Base-by-base conservation (phyloP, 495 filamentous ascomycete genomes). In the Diplogelasinospora grovesii region DNA sequence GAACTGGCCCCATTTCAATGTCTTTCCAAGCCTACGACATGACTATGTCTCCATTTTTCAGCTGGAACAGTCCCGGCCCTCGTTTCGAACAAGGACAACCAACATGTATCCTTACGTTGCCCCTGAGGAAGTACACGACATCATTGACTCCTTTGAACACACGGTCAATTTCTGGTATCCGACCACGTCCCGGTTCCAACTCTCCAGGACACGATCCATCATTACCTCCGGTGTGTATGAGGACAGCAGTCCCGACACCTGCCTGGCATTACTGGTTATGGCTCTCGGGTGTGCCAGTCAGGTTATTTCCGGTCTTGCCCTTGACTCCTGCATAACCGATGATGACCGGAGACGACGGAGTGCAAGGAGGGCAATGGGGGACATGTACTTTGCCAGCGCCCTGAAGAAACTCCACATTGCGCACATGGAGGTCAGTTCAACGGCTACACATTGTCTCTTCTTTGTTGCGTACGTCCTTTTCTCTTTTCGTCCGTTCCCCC, bases 81-180 rank as follows among this genome's bases (percentile, higher is more conserved):
- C 51, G 0, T 33, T 61, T 7, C 30, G 31, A 11, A 48, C 48
- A 3, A 31, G 40, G 20, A 22, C 45, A 7, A 23, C 38, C 3
- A 41, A 36, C 21, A 54, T 59, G 22, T 34, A 44, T 16, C 58
- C 53, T 3, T 66, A 65, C 43, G 46, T 69, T 8, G 65, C 57
- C 4, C 23, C 43, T 2, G 48, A 56, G 5, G 70, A 73, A 27
- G 52, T 61, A 0, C 42, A 60, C n/a, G 51, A 56, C 19, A 51
- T 71, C 10, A 46, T 73, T 18, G 43, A 43, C 1, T 52, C 58
- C 9, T 64, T 64, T 22, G 39, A 52, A 23, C 35, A 45, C 5
- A 44, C 41, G 30, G 51, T 61, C n/a, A 64, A 64, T 43, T 64
- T 64, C 32, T 61, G 58, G 58, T 64, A 64, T 49, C 60, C 60